Evolutionary conservation across 441 rosid genomes (phyloP), one percentile per base, ranked within the genome.

Genomic region (Euphorbia schlechtendalii): DNA sequence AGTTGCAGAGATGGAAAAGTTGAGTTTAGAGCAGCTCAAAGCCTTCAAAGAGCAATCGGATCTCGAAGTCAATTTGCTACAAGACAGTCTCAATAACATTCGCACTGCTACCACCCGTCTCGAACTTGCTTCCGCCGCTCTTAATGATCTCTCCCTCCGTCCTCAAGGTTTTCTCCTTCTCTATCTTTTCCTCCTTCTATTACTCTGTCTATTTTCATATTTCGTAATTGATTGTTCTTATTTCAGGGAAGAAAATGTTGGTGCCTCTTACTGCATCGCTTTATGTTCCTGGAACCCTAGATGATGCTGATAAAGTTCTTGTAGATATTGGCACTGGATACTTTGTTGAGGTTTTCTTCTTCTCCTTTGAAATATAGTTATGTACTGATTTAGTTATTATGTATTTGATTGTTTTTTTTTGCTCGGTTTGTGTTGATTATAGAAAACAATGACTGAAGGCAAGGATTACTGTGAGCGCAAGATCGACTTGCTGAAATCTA

Each of bases 251-350:
- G 84, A 84, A 83, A 70, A 84, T 94, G 90, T 69, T 91, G 67
- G 90, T 91, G 55, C 99, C 99, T 40, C 89, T 90, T 38, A 91
- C 96, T 7, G 96, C 96, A 0, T 91, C 98, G 43, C 90, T 94
- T 14, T 94, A 94, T 60, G 96, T 87, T 24, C 92, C 96, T 21
- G 99, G 96, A 11, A 72, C 79, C 3, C 96, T 94, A 40, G 90
- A 89, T 69, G 96, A 87, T 14, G 84, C 96, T 27, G 83, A 85
- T 61, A 86, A 81, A 43, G 89, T 91, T 45, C 83, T 94, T 28
- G 92, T 94, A 55, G 98, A 94, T 79, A 83, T 94, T 36, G 98
- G 97, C 61, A 90, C 99, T 60, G 99, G 99, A 24, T 94, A 87
- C 83, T 94, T 94, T 81, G 87, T 90, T 28, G 92, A 93, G 97